Evolutionary conservation across 306 rosid genomes (phyloP).

Genomic region (Herpetospermum pedunculosum): DNA sequence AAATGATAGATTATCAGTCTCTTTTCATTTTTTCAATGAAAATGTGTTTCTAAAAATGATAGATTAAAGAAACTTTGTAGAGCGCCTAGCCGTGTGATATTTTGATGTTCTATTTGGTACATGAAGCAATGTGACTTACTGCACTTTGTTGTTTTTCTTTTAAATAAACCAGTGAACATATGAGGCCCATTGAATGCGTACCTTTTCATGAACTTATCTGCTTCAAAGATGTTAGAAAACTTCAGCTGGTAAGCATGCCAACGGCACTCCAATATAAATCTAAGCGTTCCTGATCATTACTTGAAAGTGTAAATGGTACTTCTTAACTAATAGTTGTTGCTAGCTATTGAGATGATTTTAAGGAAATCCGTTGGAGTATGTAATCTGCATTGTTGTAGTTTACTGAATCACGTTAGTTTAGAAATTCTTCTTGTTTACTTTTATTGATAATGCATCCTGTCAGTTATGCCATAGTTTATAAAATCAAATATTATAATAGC

Average conservation of each 20-base stretch:
- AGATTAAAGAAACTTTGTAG: neutral
- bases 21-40: too few relatives aligned
- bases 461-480: neutral
- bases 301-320: neutral
- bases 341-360: neutral
- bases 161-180: conserved; percentile 40
- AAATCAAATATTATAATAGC: neutral
- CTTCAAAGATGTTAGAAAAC: conserved; percentile 75
- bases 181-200: conserved; percentile 59
- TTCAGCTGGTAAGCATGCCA: conserved; percentile 58
- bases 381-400: neutral
- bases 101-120: neutral
- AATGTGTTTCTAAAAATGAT: too few relatives aligned
- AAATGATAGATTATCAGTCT: neutral
- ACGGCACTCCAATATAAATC: neutral
- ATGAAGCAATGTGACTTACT: neutral
- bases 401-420: neutral
- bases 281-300: neutral
- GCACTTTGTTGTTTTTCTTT: conserved; percentile 15
- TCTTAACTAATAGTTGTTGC: neutral
- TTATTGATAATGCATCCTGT: neutral
- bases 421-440: neutral
- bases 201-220: conserved; percentile 65
- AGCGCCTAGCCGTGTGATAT: neutral
- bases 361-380: neutral